These are phyloP conservation scores for Melaleuca alternifolia DNA, from an alignment of 345 rosid genomes.

Conservation along the genomic window DNA sequence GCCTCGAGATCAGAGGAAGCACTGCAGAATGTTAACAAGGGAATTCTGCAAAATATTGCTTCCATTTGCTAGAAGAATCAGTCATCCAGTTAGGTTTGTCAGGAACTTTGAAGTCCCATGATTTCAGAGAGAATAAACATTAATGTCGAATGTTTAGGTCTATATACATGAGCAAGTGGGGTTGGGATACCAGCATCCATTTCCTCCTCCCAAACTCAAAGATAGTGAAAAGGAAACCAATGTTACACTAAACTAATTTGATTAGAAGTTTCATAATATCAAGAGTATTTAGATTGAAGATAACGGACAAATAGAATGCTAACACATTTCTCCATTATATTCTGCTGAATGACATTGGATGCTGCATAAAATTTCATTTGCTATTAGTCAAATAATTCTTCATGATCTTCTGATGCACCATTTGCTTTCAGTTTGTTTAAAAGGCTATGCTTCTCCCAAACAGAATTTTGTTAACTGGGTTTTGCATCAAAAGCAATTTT, in stretches of 20 bases:
- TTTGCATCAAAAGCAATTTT: neutral
- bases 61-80: conserved; percentile 19
- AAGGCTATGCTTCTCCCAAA: neutral
- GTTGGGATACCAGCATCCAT: neutral
- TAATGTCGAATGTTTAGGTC: neutral
- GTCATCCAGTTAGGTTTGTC: conserved; percentile 6
- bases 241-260: neutral
- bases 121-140: neutral
- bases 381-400: neutral
- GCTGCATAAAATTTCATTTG: neutral
- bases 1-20: conserved; percentile 33
- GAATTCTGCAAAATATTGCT: conserved; percentile 19
- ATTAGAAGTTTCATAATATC: neutral
- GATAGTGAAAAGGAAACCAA: neutral
- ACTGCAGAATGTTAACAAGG: conserved; percentile 18
- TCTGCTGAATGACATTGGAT: neutral
- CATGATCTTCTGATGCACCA: neutral
- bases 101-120: neutral
- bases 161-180: neutral
- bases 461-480: neutral
- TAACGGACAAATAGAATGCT: neutral
- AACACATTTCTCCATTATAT: neutral
- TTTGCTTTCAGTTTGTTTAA: neutral
- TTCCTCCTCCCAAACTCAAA: neutral
- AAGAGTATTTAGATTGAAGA: neutral